Evolutionary conservation across 108 stramenopile genomes (phyloP).

Genomic region (Phaeodactylum tricornutum): DNA sequence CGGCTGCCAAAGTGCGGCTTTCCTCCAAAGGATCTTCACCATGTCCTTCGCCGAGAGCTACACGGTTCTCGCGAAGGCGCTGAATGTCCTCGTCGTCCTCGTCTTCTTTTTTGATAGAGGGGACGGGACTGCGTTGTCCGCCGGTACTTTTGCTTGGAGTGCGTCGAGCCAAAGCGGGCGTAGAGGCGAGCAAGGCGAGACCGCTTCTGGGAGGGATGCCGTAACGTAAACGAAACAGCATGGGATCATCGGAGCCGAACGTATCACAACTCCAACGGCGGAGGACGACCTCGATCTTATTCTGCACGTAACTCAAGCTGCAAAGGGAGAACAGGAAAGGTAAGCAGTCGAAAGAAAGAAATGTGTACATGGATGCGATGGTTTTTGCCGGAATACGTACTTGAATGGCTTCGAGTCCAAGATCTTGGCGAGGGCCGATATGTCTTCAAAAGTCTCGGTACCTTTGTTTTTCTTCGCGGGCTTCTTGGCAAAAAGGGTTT

Average conservation of each 20-base stretch:
- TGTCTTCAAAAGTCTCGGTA: no score
- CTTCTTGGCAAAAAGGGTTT: neutral
- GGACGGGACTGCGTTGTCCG: conserved; percentile 1
- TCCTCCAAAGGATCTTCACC: neutral
- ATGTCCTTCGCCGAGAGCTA: neutral
- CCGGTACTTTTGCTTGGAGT: neutral
- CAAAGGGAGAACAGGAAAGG: neutral
- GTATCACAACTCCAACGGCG: neutral
- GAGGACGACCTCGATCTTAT: neutral
- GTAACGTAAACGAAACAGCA: neutral
- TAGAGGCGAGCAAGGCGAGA: neutral
- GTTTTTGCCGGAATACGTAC: neutral
- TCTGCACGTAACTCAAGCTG: neutral
- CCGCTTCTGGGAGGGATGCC: neutral
- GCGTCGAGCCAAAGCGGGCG: neutral
- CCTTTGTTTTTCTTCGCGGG: neutral
- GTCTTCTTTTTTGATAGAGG: no score
- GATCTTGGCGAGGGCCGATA: no score
- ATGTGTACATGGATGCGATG: neutral
- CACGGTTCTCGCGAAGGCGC: neutral
- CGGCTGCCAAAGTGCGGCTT: neutral
- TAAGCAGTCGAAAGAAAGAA: neutral
- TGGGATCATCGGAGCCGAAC: neutral
- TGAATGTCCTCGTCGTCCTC: neutral
- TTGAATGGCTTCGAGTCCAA: neutral